Evolutionary conservation across 129 eudicot species (phyloP).

Genomic region (Gnaphalium uliginosum): DNA sequence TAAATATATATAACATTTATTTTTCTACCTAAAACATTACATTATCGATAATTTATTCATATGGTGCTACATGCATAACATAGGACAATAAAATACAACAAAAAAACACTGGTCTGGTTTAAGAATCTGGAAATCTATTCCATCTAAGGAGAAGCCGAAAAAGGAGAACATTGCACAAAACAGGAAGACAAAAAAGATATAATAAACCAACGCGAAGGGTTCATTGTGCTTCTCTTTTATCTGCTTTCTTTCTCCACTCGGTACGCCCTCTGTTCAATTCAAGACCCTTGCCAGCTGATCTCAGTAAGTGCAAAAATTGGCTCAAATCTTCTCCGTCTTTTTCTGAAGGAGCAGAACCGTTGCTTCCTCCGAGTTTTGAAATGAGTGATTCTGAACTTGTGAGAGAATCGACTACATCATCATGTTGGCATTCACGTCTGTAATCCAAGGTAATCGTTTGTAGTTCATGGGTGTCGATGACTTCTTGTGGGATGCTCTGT

Average conservation of each 20-base stretch:
- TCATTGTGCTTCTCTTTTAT: slow-evolving; percentile 26
- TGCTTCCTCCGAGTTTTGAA: slow-evolving; percentile 42
- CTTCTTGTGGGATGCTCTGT: slow-evolving; percentile 93
- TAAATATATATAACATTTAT: background rate
- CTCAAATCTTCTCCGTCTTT: slow-evolving; percentile 32
- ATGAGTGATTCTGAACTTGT: slow-evolving; percentile 52
- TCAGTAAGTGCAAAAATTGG: slow-evolving; percentile 74
- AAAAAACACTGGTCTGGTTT: background rate
- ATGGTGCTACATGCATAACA: slow-evolving; percentile 24
- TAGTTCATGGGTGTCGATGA: slow-evolving; percentile 81
- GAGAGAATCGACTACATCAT: slow-evolving; percentile 86
- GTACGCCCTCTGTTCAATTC: slow-evolving; percentile 87
- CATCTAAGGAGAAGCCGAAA: background rate
- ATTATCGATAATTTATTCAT: slow-evolving; percentile 7
- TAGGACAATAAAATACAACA: background rate
- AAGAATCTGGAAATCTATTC: slow-evolving; percentile 11
- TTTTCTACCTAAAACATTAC: slow-evolving; percentile 12
- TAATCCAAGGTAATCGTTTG: slow-evolving; percentile 84
- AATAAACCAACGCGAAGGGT: background rate
- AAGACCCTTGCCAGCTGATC: slow-evolving; percentile 62
- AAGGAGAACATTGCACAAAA: background rate
- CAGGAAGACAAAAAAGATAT: background rate
- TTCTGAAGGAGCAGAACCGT: slow-evolving; percentile 47
- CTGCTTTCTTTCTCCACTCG: slow-evolving; percentile 82
- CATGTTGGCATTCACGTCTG: slow-evolving; percentile 87